Base-by-base conservation (phyloP, 495 filamentous ascomycete genomes). In the Aspergillus carlsbadensis region DNA sequence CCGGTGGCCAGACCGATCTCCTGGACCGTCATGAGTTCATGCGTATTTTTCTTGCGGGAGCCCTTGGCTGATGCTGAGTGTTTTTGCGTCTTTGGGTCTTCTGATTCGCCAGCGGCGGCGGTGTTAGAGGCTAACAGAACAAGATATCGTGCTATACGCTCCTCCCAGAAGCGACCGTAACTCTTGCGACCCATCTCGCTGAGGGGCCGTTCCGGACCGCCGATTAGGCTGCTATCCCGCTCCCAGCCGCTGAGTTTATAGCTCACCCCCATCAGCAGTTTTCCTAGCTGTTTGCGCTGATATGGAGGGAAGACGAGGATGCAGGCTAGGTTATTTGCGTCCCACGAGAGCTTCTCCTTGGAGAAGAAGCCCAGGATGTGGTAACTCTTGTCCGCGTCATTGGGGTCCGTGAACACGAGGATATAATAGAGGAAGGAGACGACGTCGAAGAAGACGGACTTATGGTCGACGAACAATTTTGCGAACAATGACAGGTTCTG, bases 271-370 rank as follows among this genome's bases (percentile, higher is more conserved):
- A 98, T 98, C 44, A 99, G 80, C 43, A 97, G 74, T 54, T 91
- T 86, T 7, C 94, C 94, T 3, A 97, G 81, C 13, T 92, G 91
- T 59, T 88, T 90, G 48, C 87, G 84, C 68, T 98, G 94, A 82
- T 92, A 98, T 1, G 94, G 94, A 2, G 95, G 94, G 67, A 99
- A 97, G 10, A 99, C 82, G 21, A 97, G 78, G 56, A 99, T 99
- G 67, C 94, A 99, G 3, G 94, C 94, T 0, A 99, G 82, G 60
- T 98, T 99, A 69, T 98, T 97, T 62, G 94, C 90, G 65, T 99
- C 94, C 94, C 94, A 99, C 4, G 90, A 94, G 72, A 96, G 87
- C 65, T 98, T 98, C 74, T 99, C 94, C 66, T 98, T 98, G 20
- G 88, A 93, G 80, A 96, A 99, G 81, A 96, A 99, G 48, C 95